Conservation (phyloP, 257 asterid species). For the Solanum lycopersicoides region DNA sequence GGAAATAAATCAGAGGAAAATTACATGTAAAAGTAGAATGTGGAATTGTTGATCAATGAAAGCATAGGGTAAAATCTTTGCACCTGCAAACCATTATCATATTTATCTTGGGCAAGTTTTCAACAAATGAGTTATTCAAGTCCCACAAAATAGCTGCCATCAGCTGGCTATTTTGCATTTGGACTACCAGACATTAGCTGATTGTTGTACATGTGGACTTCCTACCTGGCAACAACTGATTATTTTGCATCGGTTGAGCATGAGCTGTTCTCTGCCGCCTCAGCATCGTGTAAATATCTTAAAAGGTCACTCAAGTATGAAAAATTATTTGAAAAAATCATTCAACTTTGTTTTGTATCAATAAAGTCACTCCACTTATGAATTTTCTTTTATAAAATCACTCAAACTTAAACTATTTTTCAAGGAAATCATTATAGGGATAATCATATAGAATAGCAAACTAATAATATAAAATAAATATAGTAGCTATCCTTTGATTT, state of each 20-base stretch:
- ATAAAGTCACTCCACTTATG: too few relatives aligned
- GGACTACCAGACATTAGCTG: not conserved
- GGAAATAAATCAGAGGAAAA: not conserved
- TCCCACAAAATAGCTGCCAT: not conserved
- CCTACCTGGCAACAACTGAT: constrained; percentile 16
- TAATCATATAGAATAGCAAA: too few relatives aligned
- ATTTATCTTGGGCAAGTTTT: not conserved
- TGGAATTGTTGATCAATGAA: not conserved
- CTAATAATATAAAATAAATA: too few relatives aligned
- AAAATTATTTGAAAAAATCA: too few relatives aligned
- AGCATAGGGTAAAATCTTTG: not conserved
- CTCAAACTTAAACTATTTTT: too few relatives aligned
- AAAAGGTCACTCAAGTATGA: too few relatives aligned
- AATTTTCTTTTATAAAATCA: too few relatives aligned
- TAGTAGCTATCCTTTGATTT: too few relatives aligned
- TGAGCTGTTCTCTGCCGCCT: constrained; percentile 26
- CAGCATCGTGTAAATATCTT: too few relatives aligned
- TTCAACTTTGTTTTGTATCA: too few relatives aligned
- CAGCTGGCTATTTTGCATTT: constrained; percentile 1
- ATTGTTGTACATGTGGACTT: constrained; percentile 2
- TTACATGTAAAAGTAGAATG: not conserved
- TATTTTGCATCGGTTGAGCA: constrained; percentile 32
- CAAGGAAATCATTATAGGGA: too few relatives aligned
- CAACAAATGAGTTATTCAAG: not conserved
- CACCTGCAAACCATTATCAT: not conserved